These are phyloP conservation scores for Vigna angularis DNA, from an alignment of 306 rosid genomes.

Conservation along the genomic window DNA sequence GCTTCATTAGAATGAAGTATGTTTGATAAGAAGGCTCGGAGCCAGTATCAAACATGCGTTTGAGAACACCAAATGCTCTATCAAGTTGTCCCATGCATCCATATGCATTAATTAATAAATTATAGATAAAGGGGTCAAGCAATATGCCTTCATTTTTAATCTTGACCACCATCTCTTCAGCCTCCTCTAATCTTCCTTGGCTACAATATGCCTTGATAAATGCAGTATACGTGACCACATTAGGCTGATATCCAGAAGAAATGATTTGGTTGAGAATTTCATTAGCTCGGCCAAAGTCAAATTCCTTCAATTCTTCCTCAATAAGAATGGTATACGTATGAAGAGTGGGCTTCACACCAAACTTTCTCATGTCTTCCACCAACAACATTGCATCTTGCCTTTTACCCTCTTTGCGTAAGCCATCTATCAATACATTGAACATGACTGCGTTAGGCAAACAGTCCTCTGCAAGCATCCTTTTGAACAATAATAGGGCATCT, in stretches of 20 bases:
- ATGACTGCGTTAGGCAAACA: conserved; percentile 70
- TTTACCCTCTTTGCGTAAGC: conserved; percentile 71
- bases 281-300: conserved; percentile 63
- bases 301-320: conserved; percentile 63
- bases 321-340: conserved; percentile 69
- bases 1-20: conserved; percentile 67
- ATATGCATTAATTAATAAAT: conserved; percentile 64
- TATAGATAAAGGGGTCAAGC: conserved; percentile 64
- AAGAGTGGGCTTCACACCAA: conserved; percentile 62
- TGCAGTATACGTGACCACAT: conserved; percentile 70
- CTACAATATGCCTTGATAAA: conserved; percentile 79
- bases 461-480: conserved; percentile 71
- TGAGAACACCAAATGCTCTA: conserved; percentile 73
- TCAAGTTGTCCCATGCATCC: conserved; percentile 68
- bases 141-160: conserved; percentile 68
- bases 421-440: conserved; percentile 72
- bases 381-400: conserved; percentile 60
- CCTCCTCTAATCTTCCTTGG: conserved; percentile 70
- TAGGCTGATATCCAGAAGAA: conserved; percentile 70
- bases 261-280: conserved; percentile 59
- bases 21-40: conserved; percentile 76
- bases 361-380: conserved; percentile 63
- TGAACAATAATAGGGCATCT: conserved; percentile 61
- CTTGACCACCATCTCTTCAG: conserved; percentile 65
- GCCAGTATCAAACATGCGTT: conserved; percentile 65